phyloP scores from a whole-genome alignment of 2,329 filamentous ascomycete genomes.

The Aaosphaeria pasadenensis region DNA sequence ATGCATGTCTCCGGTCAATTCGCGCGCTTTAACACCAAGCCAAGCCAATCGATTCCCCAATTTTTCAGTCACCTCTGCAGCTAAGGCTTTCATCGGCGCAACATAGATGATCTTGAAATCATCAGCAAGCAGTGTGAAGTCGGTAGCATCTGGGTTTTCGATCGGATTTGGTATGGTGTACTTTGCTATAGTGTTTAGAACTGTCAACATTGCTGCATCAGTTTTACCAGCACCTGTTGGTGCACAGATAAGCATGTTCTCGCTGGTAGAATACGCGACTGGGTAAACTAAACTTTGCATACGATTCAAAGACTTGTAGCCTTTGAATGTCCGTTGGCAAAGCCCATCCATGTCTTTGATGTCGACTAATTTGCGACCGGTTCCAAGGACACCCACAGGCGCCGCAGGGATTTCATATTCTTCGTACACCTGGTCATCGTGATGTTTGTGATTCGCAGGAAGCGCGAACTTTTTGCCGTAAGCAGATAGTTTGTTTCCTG shows the following conservation, averaged over 20 bases:
- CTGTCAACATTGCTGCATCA: conserved; percentile 94
- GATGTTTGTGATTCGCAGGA: conserved; percentile 69
- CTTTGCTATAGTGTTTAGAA: conserved; percentile 85
- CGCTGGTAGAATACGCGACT: conserved; percentile 90
- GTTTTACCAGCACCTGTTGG: conserved; percentile 99
- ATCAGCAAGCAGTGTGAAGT: conserved; percentile 78
- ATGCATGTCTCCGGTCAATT: conserved; percentile 98
- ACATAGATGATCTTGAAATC: conserved; percentile 99
- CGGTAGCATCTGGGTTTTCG: conserved; percentile 67
- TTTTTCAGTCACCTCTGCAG: conserved; percentile 94
- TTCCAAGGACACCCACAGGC: conserved; percentile 70
- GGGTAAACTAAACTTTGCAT: conserved; percentile 98
- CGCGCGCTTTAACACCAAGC: conserved; percentile 87
- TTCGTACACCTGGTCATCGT: conserved; percentile 77
- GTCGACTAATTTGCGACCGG: conserved; percentile 70
- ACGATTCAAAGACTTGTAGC: conserved; percentile 88
- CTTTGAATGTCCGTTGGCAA: conserved; percentile 87
- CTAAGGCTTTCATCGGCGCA: conserved; percentile 97
- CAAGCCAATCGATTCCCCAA: conserved; percentile 87
- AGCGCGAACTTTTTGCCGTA: conserved; percentile 80
- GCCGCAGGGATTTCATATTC: conserved; percentile 85
- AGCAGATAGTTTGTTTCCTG: conserved; percentile 80
- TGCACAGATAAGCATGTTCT: conserved; percentile 98
- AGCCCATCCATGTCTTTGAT: conserved; percentile 85
- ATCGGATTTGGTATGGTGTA: conserved; percentile 78